Evolutionary conservation across 2,329 filamentous ascomycete species (phyloP), one percentile per base, ranked within the genome.

Genomic region (Orbilia ellipsospora): DNA sequence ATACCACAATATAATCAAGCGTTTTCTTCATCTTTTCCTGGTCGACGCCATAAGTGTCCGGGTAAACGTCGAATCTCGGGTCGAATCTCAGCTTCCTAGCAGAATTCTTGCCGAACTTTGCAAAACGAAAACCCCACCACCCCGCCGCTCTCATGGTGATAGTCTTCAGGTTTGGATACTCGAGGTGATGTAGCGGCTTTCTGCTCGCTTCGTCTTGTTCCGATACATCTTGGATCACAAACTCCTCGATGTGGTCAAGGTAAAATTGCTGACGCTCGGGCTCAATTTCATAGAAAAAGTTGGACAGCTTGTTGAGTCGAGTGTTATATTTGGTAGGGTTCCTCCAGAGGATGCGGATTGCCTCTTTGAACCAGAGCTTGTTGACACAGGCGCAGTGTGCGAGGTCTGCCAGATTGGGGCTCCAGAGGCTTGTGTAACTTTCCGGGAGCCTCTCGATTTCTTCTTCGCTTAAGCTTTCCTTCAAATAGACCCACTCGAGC

Each of bases 51-150:
- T 56, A 56, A 1, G 54, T 56, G n/a, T 56, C 54, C 26, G 54
- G 54, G 54, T 56, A 40, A 18, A 16, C 13, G 1, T 56, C 54
- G 15, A 56, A 56, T 7, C 54, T 20, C 4, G 54, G 54, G 26
- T 56, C 26, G 8, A 56, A 40, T 2, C 12, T 2, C 3, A 56
- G 15, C 23, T 56, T 16, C 18, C 28, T 56, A 7, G 15, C 15
- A 2, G 54, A n/a, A 56, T 56, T 56, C 54, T 56, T 56, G 54
- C 54, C 54, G 4, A 56, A 40, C 20, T 23, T 56, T 31, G 54
- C 20, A 16, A 56, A 16, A 10, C n/a, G 26, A 56, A 8, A 16
- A 8, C 7, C 13, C 1, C 4, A 20, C 20, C 15, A 56, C 23
- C 54, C 54, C 26, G 26, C n/a, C 12, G 20, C 54, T 16, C 13